Evolutionary conservation across 2,329 filamentous ascomycete species (phyloP).

Genomic region (Drechslerella dactyloides): DNA sequence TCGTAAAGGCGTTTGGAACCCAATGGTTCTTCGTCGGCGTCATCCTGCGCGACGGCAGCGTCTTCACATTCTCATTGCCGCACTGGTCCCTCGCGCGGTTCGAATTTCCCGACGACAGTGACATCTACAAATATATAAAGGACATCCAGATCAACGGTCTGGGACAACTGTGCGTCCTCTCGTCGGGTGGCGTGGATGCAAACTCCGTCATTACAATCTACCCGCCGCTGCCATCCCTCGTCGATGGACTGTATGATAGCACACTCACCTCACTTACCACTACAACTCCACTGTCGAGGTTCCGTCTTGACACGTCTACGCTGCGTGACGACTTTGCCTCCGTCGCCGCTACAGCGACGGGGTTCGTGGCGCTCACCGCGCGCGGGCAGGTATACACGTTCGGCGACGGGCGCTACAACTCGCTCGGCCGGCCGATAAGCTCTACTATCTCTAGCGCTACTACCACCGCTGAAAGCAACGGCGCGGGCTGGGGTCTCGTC

Average conservation of each 20-base stretch:
- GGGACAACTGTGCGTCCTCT: slow-evolving; percentile 27
- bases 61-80: slow-evolving; percentile 20
- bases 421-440: slow-evolving; percentile 17
- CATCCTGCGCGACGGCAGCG: slow-evolving; percentile 19
- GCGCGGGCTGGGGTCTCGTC: slow-evolving; percentile 30
- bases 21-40: slow-evolving; percentile 33
- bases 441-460: not conserved
- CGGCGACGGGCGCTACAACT: slow-evolving; percentile 41
- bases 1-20: slow-evolving; percentile 34
- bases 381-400: slow-evolving; percentile 33
- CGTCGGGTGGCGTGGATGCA: no score
- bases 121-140: not conserved
- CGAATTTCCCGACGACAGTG: not conserved
- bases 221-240: no score
- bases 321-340: slow-evolving; percentile 8
- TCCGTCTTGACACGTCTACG: not conserved
- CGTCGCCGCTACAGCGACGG: slow-evolving; percentile 25
- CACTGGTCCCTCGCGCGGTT: slow-evolving; percentile 7
- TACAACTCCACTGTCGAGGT: slow-evolving; percentile 12
- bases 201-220: not conserved
- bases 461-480: not conserved
- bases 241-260: no score
- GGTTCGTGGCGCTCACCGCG: slow-evolving; percentile 30
- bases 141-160: slow-evolving; percentile 32
- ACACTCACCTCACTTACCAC: not conserved